Conservation (phyloP, 768 basidiomycete species). For the Chiua virens region DNA sequence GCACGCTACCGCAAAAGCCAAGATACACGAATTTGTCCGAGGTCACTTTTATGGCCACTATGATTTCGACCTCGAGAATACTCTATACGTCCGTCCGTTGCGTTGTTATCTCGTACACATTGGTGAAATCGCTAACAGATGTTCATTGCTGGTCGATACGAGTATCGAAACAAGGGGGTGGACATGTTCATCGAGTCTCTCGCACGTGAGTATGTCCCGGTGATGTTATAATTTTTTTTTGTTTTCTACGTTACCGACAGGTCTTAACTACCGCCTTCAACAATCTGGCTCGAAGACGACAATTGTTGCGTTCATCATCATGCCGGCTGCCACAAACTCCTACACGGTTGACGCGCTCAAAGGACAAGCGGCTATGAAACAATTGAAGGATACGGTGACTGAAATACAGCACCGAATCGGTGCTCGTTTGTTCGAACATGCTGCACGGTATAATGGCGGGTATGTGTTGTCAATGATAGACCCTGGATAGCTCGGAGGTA, state of each 20-base stretch:
- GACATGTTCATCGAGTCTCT: constrained; percentile 99
- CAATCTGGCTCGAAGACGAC: constrained; percentile 70
- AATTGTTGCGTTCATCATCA: constrained; percentile 97
- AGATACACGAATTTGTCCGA: constrained; percentile 96
- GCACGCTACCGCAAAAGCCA: constrained; percentile 90
- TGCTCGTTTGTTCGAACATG: constrained; percentile 89
- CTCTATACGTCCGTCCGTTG: constrained; percentile 63
- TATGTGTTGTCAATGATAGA: constrained; percentile 35
- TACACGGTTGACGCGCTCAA: constrained; percentile 98
- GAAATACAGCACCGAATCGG: constrained; percentile 96
- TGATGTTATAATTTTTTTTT: not conserved
- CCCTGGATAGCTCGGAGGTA: too few relatives aligned
- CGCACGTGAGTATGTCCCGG: constrained; percentile 59
- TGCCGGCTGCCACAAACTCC: constrained; percentile 94
- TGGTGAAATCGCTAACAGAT: constrained; percentile 49
- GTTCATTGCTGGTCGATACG: constrained; percentile 99
- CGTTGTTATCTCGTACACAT: not conserved
- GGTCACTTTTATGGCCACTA: constrained; percentile 99
- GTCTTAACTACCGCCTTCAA: constrained; percentile 63
- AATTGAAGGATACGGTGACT: constrained; percentile 91
- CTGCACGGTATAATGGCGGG: constrained; percentile 92
- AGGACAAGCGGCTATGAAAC: constrained; percentile 95
- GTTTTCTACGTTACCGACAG: constrained; percentile 17
- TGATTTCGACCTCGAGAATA: constrained; percentile 94
- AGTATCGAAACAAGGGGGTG: constrained; percentile 98